Evolutionary conservation across 2,329 filamentous ascomycete genomes (phyloP), one percentile per base, ranked within the genome.

Genomic region (Fusarium nematophilum): DNA sequence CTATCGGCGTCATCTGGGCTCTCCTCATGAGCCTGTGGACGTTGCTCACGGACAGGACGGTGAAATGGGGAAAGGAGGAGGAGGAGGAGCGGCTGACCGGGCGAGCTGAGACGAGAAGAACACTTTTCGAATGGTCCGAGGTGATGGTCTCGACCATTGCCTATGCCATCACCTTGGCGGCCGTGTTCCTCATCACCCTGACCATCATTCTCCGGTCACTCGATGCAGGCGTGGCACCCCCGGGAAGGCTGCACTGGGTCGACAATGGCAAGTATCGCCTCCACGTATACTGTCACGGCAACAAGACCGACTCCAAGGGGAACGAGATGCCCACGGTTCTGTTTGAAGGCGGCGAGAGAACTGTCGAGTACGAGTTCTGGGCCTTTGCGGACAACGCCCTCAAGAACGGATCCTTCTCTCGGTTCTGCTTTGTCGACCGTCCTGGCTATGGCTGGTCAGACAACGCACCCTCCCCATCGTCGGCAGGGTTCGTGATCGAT

Each of bases 341-440:
- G 9, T 81, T 98, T 4, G 94, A 98, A 73, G 92, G 88, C 3
- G 93, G 92, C 14, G 91, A 96, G 69, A 79, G 85, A 17, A 88
- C 94, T 0, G 88, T 92, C 13, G 93, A 96, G 73, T 80, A 90
- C 66, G 87, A 89, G 6, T 82, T 99, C 50, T 90, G 93, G 78
- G 84, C 88, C 48, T 92, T 96, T 78, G 91, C 92, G 9, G 86
- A 93, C 55, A 82, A 87, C 50, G 88, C 90, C 1, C 81, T 93
- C 62, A 81, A 86, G 62, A 95, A 95, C 68, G 91, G 92, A 31
- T 91, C 90, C 38, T 95, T 99, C 67, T 80, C 82, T 51, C 88
- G 94, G 56, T 98, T 96, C 78, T 99, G 95, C 81, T 97, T 97
- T 75, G 93, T 92, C 72, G 95, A 99, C 73, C 90, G 95, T 17